These are phyloP conservation scores for Rubia peregrina DNA, from an alignment of 305 asterid species.

Conservation along the genomic window DNA sequence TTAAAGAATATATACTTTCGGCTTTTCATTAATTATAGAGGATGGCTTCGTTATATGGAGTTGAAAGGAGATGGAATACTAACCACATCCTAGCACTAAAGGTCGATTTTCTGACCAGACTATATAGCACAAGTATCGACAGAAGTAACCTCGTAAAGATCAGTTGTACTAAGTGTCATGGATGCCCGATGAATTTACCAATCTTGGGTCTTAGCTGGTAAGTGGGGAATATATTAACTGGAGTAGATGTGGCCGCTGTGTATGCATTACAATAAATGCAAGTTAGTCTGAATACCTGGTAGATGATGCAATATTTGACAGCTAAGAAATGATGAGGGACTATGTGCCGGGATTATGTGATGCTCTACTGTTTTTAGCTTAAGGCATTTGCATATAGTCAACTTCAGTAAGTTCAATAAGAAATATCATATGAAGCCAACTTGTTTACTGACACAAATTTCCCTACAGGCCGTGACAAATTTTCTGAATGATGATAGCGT, in stretches of 20 bases:
- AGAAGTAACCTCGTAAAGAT: background rate
- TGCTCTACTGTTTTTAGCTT: background rate
- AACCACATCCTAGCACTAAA: background rate
- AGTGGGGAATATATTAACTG: background rate
- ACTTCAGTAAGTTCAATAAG: background rate
- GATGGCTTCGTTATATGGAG: background rate
- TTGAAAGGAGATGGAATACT: background rate
- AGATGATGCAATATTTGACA: slow-evolving; percentile 1
- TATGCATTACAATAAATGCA: background rate
- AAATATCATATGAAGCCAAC: background rate
- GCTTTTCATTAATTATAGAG: background rate
- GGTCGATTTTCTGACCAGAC: background rate
- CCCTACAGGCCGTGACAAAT: slow-evolving; percentile 82
- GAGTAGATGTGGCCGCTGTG: background rate
- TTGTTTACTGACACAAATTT: slow-evolving; percentile 11
- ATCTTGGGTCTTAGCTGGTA: background rate
- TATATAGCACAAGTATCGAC: background rate
- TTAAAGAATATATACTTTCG: too few species aligned
- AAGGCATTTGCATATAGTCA: background rate
- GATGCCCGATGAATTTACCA: background rate
- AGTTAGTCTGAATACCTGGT: background rate
- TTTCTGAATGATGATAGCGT: slow-evolving; percentile 66
- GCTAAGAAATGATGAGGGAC: background rate
- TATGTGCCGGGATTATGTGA: background rate
- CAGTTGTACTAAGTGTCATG: background rate